Conservation (phyloP, 2,329 filamentous ascomycete genomes). For the Parascedosporium putredinis region DNA sequence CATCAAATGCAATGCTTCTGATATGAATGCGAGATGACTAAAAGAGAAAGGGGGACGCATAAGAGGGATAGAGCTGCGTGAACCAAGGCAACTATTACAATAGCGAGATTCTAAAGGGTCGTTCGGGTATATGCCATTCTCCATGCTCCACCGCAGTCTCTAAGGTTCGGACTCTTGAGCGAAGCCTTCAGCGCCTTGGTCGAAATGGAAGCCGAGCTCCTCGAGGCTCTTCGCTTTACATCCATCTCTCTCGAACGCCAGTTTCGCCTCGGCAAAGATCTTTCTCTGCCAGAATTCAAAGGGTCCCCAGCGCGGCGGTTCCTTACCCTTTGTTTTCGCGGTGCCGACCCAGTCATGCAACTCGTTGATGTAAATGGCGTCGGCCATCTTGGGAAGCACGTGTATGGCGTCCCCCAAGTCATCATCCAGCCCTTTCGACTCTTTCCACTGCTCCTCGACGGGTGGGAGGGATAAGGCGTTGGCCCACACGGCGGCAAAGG, state of each 20-base stretch:
- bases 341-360: slow-evolving; percentile 50
- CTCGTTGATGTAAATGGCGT: slow-evolving; percentile 61
- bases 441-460: slow-evolving; percentile 52
- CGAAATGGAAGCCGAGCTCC: slow-evolving; percentile 56
- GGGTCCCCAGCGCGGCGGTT: slow-evolving; percentile 61
- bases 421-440: slow-evolving; percentile 54
- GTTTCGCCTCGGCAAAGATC: slow-evolving; percentile 58
- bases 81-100: no score
- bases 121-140: no score
- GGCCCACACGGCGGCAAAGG: slow-evolving; percentile 68
- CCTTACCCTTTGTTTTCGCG: slow-evolving; percentile 47
- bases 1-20: no score
- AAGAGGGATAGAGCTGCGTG: no score
- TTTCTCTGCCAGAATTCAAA: slow-evolving; percentile 63
- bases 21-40: no score
- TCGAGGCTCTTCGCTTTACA: slow-evolving; percentile 53
- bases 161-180: slow-evolving; percentile 1
- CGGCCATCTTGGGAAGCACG: slow-evolving; percentile 42
- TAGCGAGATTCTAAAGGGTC: no score
- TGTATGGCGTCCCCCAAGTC: slow-evolving; percentile 33
- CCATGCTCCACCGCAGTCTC: not conserved
- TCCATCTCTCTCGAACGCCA: slow-evolving; percentile 58
- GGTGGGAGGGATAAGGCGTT: slow-evolving; percentile 57
- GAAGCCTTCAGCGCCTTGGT: slow-evolving; percentile 1
- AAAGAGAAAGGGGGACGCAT: no score